Base-by-base conservation (phyloP, 2,329 filamentous ascomycete species). In the Exophiala calicioides region DNA sequence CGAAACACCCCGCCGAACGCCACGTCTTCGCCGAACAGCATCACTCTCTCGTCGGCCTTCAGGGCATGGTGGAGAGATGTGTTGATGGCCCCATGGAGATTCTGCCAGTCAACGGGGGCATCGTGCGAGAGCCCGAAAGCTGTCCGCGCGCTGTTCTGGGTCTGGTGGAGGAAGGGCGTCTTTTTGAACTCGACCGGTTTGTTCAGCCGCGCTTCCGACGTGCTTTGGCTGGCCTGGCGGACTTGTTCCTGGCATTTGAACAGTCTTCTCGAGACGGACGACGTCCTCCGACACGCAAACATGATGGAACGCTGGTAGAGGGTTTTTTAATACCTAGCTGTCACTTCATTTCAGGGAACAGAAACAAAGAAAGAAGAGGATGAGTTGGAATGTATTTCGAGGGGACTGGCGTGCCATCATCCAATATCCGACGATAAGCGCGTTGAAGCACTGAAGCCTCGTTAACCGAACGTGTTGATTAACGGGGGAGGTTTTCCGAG, bases 1-100 rank as follows among this genome's bases (percentile, higher is more conserved):
- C 93, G 81, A 64, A 98, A 98, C 12, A 98, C 93, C 43, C 93
- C 93, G 31, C 93, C 93, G 60, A 98, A 98, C 10, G 93, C 88
- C 5, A 98, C 90, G 64, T 98, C 93, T 68, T 98, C 93, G 31
- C 93, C 93, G 61, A 98, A 98, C 7, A 98, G 78, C 46, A 97
- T 73, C 16, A 95, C 89, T 13, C 85, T 83, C 55, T 95, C 88
- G 60, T 96, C 90, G 26, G 85, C 81, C 12, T 85, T 81, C 20
- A 98, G 77, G 18, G 91, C 88, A 49, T 85, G 87, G 16, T 86
- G 81, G 16, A 98, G 77, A 8, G 91, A 90, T 56, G 91, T 84
- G 65, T 97, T 97, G 73, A 98, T 83, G 39, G 93, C 85, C 66
- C 95, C 89, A 72, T 93, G 96, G 27, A 96, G 79, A 69, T 97